A percentile compares a stretch with the other conserved stretches of the same genome.
phyloP scores from a whole-genome alignment of 2,329 filamentous ascomycete species.

The Fonsecaea pedrosoi region DNA sequence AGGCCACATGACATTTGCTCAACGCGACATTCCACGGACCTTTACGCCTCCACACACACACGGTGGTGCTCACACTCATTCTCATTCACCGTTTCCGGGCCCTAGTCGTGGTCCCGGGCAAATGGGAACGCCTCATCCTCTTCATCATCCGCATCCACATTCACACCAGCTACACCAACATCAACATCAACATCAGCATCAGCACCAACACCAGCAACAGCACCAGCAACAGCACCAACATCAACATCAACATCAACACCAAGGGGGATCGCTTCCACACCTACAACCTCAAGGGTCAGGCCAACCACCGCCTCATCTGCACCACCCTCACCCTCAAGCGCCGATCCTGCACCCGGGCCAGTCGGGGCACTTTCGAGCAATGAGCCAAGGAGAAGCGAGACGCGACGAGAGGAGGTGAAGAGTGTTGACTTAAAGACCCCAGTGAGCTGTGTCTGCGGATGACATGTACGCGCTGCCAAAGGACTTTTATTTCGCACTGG shows the following conservation, averaged over 20 bases:
- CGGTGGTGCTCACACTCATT: constrained; percentile 18
- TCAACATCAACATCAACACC: constrained; percentile 25
- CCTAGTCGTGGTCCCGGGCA: constrained; percentile 14
- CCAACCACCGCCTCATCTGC: constrained; percentile 25
- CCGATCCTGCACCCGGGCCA: constrained; percentile 29
- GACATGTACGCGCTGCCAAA: neutral
- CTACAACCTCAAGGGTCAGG: constrained; percentile 4
- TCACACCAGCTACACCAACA: constrained; percentile 23
- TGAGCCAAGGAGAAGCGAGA: constrained; percentile 32
- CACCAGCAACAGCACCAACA: constrained; percentile 25
- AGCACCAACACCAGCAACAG: constrained; percentile 18
- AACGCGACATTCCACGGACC: constrained; percentile 33
- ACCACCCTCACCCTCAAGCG: constrained; percentile 23
- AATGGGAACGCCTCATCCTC: constrained; percentile 14
- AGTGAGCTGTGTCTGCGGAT: neutral
- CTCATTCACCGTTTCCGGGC: constrained; percentile 19
- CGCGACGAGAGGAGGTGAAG: constrained; percentile 32
- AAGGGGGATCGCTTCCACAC: constrained; percentile 17
- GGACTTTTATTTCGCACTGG: neutral
- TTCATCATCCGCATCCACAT: constrained; percentile 25
- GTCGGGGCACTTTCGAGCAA: constrained; percentile 25
- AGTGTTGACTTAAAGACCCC: neutral
- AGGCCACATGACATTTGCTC: constrained; percentile 30
- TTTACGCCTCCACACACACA: constrained; percentile 34
- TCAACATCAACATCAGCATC: constrained; percentile 16